Percentiles rank a stretch among this genome's conserved stretches.
Evolutionary conservation across 1,284 basidiomycete genomes (phyloP).

Genomic region (Apiotrichum brassicae): DNA sequence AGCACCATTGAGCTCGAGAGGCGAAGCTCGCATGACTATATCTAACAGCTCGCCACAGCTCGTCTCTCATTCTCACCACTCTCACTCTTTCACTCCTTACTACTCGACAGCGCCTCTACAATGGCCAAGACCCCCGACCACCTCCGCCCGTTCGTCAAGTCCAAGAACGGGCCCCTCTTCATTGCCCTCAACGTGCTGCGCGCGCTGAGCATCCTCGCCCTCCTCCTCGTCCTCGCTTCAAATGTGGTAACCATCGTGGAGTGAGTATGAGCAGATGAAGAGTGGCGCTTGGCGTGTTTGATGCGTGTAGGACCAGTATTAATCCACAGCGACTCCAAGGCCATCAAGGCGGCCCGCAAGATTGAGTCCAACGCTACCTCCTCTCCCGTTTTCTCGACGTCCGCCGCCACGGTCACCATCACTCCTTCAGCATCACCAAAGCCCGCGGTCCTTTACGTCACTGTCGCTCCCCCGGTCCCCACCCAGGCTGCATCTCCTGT

Average conservation of each 20-base stretch:
- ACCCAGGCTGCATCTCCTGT: too few species aligned
- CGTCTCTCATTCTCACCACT: too few species aligned
- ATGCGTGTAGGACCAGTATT: background rate
- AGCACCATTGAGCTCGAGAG: too few species aligned
- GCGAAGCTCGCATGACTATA: too few species aligned
- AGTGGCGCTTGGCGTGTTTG: too few species aligned
- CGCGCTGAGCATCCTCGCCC: constrained; percentile 64
- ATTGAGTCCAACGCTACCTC: background rate
- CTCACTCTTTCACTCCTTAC: too few species aligned
- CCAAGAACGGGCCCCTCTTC: constrained; percentile 52
- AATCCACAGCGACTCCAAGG: constrained; percentile 58
- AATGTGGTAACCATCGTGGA: constrained; percentile 72
- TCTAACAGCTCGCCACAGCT: too few species aligned
- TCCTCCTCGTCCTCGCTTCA: constrained; percentile 63
- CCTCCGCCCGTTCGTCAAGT: constrained; percentile 30
- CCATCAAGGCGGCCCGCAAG: constrained; percentile 41
- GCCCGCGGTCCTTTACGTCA: too few species aligned
- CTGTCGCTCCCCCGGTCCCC: too few species aligned
- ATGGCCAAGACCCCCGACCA: constrained; percentile 11
- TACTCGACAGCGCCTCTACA: too few species aligned
- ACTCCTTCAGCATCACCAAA: background rate
- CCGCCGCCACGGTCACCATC: background rate
- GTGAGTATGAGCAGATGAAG: constrained; percentile 39
- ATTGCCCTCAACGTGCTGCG: constrained; percentile 71
- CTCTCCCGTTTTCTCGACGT: background rate